phyloP scores from a whole-genome alignment of 768 basidiomycete species.

The Roridomyces roridus region DNA sequence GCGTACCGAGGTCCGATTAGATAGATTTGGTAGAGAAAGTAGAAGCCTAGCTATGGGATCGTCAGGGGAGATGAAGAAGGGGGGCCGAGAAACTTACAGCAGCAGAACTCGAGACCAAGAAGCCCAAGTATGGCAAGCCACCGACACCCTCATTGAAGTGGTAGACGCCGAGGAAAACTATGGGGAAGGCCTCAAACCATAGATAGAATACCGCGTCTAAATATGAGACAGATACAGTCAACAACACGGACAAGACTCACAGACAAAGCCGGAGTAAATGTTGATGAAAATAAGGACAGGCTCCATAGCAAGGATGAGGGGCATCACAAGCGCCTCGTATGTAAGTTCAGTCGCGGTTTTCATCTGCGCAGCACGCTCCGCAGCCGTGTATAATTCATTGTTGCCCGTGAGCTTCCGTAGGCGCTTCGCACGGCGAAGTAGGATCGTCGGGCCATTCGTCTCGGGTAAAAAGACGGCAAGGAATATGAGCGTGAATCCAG shows the following conservation, averaged over 20 bases:
- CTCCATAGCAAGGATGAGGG: slow-evolving; percentile 36
- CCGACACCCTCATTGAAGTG: slow-evolving; percentile 37
- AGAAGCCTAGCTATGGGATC: background rate
- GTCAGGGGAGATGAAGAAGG: background rate
- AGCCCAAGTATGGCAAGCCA: slow-evolving; percentile 38
- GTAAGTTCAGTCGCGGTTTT: slow-evolving; percentile 22
- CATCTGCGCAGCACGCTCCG: slow-evolving; percentile 29
- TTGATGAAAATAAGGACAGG: slow-evolving; percentile 37
- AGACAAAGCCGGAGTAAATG: slow-evolving; percentile 36
- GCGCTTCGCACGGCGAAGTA: slow-evolving; percentile 36
- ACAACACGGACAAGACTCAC: slow-evolving; percentile 2
- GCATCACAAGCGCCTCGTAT: slow-evolving; percentile 32
- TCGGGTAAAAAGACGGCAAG: slow-evolving; percentile 37
- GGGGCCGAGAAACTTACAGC: background rate
- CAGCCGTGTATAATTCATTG: slow-evolving; percentile 27
- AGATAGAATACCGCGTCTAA: slow-evolving; percentile 35
- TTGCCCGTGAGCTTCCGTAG: slow-evolving; percentile 37
- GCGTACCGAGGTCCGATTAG: slow-evolving; percentile 25
- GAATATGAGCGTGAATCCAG: slow-evolving; percentile 30
- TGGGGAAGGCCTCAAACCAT: slow-evolving; percentile 40
- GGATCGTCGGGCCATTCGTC: slow-evolving; percentile 32
- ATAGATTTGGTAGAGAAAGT: slow-evolving; percentile 27
- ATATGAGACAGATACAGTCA: background rate
- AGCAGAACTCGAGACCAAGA: slow-evolving; percentile 23
- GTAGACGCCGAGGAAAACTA: slow-evolving; percentile 40